A percentile compares a stretch with the other conserved stretches of the same genome.
Evolutionary conservation across 2,329 filamentous ascomycete genomes (phyloP).

Genomic region (Colletotrichum sp.): DNA sequence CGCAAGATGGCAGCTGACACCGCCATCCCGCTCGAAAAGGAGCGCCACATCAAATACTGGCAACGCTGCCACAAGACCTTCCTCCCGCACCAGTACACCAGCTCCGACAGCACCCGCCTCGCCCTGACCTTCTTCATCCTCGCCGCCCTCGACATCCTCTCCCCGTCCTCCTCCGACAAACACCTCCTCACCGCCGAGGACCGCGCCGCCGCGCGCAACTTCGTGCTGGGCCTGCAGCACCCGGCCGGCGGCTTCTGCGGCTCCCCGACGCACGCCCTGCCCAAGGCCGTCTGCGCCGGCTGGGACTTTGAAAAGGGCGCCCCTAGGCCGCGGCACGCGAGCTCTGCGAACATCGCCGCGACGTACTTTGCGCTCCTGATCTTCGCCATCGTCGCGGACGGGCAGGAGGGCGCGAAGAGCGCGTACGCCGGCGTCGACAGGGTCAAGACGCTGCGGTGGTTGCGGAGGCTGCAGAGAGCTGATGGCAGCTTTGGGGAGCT

Average conservation of each 20-base stretch:
- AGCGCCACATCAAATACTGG: constrained; percentile 89
- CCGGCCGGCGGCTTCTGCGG: constrained; percentile 88
- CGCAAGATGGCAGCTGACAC: constrained; percentile 23
- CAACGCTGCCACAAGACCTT: constrained; percentile 82
- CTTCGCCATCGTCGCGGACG: constrained; percentile 59
- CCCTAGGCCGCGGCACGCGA: constrained; percentile 31
- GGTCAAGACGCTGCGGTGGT: constrained; percentile 72
- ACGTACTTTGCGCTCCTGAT: constrained; percentile 87
- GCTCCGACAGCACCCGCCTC: constrained; percentile 90
- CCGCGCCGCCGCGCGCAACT: constrained; percentile 60
- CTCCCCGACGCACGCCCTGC: constrained; percentile 71
- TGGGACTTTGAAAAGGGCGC: constrained; percentile 21
- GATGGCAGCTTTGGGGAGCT: constrained; percentile 95
- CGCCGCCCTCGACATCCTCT: constrained; percentile 83
- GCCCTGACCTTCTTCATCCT: constrained; percentile 89
- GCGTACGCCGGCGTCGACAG: constrained; percentile 71
- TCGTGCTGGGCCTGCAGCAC: constrained; percentile 89
- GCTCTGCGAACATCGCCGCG: constrained; percentile 76
- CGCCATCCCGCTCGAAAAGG: constrained; percentile 55
- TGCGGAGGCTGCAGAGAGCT: constrained; percentile 74
- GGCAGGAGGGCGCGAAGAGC: constrained; percentile 36
- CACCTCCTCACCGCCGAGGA: constrained; percentile 51
- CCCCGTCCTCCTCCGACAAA: constrained; percentile 43
- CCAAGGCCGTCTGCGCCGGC: constrained; percentile 30
- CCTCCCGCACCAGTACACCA: constrained; percentile 83